phyloP scores from a whole-genome alignment of 768 basidiomycete species.

The Tremella fuciformis region DNA sequence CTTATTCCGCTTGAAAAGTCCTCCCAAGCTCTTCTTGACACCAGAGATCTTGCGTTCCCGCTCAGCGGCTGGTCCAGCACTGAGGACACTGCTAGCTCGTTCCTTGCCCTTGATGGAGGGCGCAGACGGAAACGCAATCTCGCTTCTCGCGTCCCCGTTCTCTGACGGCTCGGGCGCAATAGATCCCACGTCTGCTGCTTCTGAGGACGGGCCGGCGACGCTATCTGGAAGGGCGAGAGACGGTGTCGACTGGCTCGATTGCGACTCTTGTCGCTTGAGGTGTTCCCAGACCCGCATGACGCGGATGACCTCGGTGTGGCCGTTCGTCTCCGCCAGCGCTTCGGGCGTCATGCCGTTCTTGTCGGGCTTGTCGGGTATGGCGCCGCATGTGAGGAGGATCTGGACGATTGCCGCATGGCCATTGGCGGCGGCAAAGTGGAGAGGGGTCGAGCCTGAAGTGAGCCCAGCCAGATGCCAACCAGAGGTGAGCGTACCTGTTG shows the following conservation, averaged over 20 bases:
- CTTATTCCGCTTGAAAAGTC: slow-evolving; percentile 22
- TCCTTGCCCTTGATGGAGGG: slow-evolving; percentile 38
- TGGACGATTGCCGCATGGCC: slow-evolving; percentile 76
- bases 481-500: slow-evolving; percentile 45
- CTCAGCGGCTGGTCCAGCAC: slow-evolving; percentile 24
- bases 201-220: slow-evolving; percentile 12
- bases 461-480: slow-evolving; percentile 6
- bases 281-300: slow-evolving; percentile 64
- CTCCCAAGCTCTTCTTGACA: slow-evolving; percentile 33
- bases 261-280: slow-evolving; percentile 29
- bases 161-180: neutral
- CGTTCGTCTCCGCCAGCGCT: slow-evolving; percentile 73
- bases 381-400: slow-evolving; percentile 79
- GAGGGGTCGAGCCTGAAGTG: slow-evolving; percentile 71
- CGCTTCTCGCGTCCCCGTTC: slow-evolving; percentile 13
- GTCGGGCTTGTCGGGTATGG: slow-evolving; percentile 74
- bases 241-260: slow-evolving; percentile 20
- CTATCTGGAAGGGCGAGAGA: slow-evolving; percentile 11
- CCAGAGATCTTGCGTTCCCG: slow-evolving; percentile 10
- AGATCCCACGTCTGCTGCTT: neutral
- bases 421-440: slow-evolving; percentile 95
- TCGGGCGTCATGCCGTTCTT: slow-evolving; percentile 90
- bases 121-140: neutral
- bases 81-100: slow-evolving; percentile 33
- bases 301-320: slow-evolving; percentile 73